phyloP scores from a whole-genome alignment of 768 basidiomycete species.

The Leucosporidium yakuticum region DNA sequence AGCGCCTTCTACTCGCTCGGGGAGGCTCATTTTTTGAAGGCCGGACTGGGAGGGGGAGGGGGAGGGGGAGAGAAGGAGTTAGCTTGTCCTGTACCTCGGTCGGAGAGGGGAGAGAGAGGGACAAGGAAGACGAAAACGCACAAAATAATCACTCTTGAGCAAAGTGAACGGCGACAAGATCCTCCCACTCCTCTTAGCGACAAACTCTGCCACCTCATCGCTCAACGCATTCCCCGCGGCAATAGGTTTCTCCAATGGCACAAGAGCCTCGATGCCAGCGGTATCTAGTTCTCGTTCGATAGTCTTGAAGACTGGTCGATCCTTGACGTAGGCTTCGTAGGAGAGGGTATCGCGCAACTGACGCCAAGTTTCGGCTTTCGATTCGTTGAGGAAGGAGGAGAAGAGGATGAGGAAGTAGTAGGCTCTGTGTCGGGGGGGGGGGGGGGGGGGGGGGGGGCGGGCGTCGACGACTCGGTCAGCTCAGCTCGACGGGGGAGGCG shows the following conservation, averaged over 20 bases:
- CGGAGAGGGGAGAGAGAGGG: not conserved
- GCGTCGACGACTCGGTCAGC: no score
- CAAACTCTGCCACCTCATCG: slow-evolving; percentile 84
- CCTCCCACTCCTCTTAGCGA: slow-evolving; percentile 72
- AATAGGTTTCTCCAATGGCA: slow-evolving; percentile 58
- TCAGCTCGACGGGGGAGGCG: slow-evolving; percentile 83
- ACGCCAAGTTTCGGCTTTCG: slow-evolving; percentile 26
- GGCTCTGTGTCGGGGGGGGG: slow-evolving; percentile 38
- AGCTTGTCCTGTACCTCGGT: slow-evolving; percentile 44
- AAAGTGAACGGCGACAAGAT: slow-evolving; percentile 88
- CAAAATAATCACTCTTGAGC: slow-evolving; percentile 58
- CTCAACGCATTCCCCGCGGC: slow-evolving; percentile 41
- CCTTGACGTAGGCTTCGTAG: slow-evolving; percentile 75
- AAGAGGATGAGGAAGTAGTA: slow-evolving; percentile 39
- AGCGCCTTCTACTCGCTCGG: slow-evolving; percentile 91
- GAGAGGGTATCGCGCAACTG: slow-evolving; percentile 40
- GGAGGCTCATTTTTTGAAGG: slow-evolving; percentile 90
- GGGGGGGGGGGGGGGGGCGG: no score
- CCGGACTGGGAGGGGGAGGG: slow-evolving; percentile 9
- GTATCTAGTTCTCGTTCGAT: slow-evolving; percentile 82
- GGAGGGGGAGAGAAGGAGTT: slow-evolving; percentile 85
- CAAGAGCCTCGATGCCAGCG: slow-evolving; percentile 71
- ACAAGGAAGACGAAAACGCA: not conserved
- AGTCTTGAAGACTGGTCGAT: slow-evolving; percentile 90
- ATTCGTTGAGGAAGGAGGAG: slow-evolving; percentile 33